Base-by-base conservation (phyloP, 1,139 yeast species). In the Debaryomycetaceae sp. region DNA sequence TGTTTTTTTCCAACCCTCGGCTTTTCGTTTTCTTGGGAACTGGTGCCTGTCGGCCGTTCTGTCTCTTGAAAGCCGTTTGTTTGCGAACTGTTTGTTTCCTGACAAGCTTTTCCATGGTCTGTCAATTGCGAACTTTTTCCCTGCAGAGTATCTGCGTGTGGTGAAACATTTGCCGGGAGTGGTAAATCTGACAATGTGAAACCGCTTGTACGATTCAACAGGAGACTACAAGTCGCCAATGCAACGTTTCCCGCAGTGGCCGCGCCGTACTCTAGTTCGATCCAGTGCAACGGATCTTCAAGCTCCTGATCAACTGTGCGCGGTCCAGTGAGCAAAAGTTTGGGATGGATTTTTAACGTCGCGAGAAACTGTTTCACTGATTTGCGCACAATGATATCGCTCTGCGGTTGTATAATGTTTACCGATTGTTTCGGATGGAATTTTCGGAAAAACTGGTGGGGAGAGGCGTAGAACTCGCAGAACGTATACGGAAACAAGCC, bases 261-360 rank as follows among this genome's bases (percentile, higher is more conserved):
- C 10, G 20, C 6, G 10, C 20, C 20, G 10, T 18, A 18, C 8
- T 18, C 20, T 18, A 6, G 20, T 7, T 18, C 10, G 20, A 18
- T 18, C 38, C 60, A 71, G 26, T 62, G 62, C 11, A 65, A 30
- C 0, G 52, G 49, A 2, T 50, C 44, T 3, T 62, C 63, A 1
- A 25, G 6, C 15, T 26, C 21, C 15, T n/a, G 13, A 12, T 21
- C 21, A 8, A 15, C 11, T 20, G 12, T 21, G 11, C 23, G 3
- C 20, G 28, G 15, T 13, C n/a, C 22, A 4, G 10, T 16, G 20
- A 10, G 10, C 12, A 16, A 12, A 13, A 16, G 27, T 11, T 25
- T 25, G 13, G 27, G 15, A 18, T 18, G 20, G 8, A 18, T 10
- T 6, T 7, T 10, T 10, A 18, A 18, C 10, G 20, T n/a, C n/a